A percentile compares a stretch with the other conserved stretches of the same genome.
Conservation (phyloP, 192 early-diverging fungal species). For the Backusella mclennaniae region DNA sequence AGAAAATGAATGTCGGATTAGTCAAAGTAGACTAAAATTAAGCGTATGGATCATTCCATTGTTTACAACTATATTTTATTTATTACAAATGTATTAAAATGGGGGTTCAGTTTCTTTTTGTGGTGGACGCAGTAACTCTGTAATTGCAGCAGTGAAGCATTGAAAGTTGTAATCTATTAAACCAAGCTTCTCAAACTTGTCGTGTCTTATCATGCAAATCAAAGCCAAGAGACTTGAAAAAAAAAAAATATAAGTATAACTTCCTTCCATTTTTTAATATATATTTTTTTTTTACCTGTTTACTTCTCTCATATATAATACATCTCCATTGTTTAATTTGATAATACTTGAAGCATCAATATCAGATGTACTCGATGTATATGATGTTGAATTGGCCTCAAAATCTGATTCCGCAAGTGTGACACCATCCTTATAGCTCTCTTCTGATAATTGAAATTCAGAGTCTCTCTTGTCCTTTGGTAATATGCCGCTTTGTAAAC, state of each 20-base stretch:
- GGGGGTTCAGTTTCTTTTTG: background rate
- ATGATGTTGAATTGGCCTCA: background rate
- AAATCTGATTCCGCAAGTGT: background rate
- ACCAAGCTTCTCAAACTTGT: conserved; percentile 82
- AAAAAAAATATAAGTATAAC: too few species aligned
- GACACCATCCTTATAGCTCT: background rate
- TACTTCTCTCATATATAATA: conserved; percentile 75
- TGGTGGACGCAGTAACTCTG: conserved; percentile 67
- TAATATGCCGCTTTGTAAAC: conserved; percentile 1
- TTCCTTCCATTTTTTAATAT: too few species aligned
- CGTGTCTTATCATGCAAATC: conserved; percentile 78
- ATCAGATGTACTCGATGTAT: conserved; percentile 17
- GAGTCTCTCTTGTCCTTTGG: background rate
- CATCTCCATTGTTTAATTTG: conserved; percentile 75
- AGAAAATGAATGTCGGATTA: too few species aligned
- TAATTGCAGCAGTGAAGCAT: conserved; percentile 74
- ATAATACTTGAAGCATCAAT: conserved; percentile 69
- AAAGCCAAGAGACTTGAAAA: conserved; percentile 59
- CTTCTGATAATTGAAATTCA: background rate
- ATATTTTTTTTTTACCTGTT: conserved; percentile 51
- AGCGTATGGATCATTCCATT: too few species aligned
- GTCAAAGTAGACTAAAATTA: too few species aligned
- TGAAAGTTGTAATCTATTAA: conserved; percentile 88
- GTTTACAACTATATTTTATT: background rate
- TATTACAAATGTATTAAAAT: background rate